A percentile compares a stretch with the other conserved stretches of the same genome.
These are phyloP conservation scores for Tetrastigma voinierianum DNA, from an alignment of 164 flowering plant species.

Conservation along the genomic window DNA sequence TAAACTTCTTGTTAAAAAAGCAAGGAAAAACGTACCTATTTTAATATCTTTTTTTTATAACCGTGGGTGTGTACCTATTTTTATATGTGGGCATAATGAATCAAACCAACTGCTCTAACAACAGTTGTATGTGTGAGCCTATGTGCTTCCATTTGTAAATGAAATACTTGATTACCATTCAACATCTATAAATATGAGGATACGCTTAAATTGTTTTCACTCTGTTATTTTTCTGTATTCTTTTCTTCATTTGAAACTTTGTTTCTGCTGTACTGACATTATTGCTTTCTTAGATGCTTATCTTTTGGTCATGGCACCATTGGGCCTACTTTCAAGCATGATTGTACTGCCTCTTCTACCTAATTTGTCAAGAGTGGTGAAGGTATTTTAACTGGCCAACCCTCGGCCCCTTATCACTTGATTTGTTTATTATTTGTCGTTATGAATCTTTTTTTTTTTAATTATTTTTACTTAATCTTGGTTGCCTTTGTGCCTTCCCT, in stretches of 20 bases:
- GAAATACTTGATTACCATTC: not conserved
- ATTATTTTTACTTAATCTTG: no score
- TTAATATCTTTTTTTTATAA: no score
- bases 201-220: not conserved
- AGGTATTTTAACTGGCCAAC: conserved; percentile 15
- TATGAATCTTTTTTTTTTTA: no score
- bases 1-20: no score
- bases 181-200: not conserved
- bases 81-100: not conserved
- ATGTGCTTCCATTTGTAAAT: not conserved
- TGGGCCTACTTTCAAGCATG: conserved; percentile 27
- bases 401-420: not conserved
- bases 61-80: no score
- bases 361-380: conserved; percentile 21
- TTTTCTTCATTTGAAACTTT: not conserved
- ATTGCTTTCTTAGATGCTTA: conserved; percentile 24
- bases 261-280: not conserved
- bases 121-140: no score
- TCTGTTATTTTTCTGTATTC: not conserved
- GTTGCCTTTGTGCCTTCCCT: no score
- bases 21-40: no score
- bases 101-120: not conserved
- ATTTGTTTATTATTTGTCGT: no score
- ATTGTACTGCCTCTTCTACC: conserved; percentile 31
- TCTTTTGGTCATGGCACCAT: conserved; percentile 34